These are phyloP conservation scores for Echinosphaeria canescens DNA, from an alignment of 2,329 filamentous ascomycete genomes.

Conservation along the genomic window DNA sequence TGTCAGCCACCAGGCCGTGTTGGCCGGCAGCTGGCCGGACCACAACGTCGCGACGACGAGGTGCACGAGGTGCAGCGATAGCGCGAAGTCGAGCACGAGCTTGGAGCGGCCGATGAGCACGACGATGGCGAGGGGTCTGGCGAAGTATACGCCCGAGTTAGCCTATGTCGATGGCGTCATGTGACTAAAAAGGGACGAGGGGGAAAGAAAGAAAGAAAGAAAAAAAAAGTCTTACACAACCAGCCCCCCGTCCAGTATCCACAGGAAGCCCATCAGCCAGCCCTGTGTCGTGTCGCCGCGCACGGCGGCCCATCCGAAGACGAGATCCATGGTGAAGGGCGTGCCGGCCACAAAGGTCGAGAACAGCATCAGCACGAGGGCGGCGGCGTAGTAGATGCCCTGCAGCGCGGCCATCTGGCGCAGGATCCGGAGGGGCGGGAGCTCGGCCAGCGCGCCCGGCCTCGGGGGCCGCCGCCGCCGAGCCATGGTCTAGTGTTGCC, in stretches of 20 bases:
- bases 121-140: constrained; percentile 64
- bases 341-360: constrained; percentile 34
- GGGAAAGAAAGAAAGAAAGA: constrained; percentile 1
- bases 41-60: constrained; percentile 40
- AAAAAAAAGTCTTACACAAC: constrained; percentile 18
- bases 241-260: constrained; percentile 31
- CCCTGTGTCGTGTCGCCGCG: constrained; percentile 39
- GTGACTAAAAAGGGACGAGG: neutral
- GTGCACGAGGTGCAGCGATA: constrained; percentile 39
- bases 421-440: constrained; percentile 37
- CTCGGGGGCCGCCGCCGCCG: constrained; percentile 34
- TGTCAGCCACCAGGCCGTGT: constrained; percentile 69
- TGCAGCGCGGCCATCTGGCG: constrained; percentile 35
- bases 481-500: too few relatives aligned
- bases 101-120: constrained; percentile 75
- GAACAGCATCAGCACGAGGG: constrained; percentile 15
- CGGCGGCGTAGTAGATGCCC: constrained; percentile 18
- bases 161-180: neutral
- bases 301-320: constrained; percentile 35
- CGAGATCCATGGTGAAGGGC: constrained; percentile 26
- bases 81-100: constrained; percentile 82
- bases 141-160: constrained; percentile 1
- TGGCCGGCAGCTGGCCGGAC: constrained; percentile 50
- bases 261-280: constrained; percentile 35
- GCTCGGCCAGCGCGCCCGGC: constrained; percentile 34